A percentile compares a stretch with the other conserved stretches of the same genome.
These are phyloP conservation scores for Gossypium gossypioides DNA, from an alignment of 441 rosid species.

Conservation along the genomic window DNA sequence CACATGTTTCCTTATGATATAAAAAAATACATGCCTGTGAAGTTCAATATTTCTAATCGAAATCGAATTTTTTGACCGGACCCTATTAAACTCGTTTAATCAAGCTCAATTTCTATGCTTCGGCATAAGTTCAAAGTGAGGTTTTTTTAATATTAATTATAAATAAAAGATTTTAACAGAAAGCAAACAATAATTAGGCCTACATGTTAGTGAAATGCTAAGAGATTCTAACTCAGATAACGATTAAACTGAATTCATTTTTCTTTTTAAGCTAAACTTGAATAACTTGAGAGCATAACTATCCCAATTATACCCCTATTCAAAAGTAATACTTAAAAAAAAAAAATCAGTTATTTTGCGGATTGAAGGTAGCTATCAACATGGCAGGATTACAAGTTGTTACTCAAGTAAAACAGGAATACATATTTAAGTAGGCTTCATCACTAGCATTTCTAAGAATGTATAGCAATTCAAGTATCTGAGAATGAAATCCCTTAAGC, in stretches of 20 bases:
- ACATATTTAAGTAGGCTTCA: neutral
- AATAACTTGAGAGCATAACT: neutral
- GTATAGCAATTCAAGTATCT: neutral
- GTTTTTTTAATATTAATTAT: too few relatives aligned
- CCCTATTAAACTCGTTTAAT: too few relatives aligned
- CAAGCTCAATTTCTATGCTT: too few relatives aligned
- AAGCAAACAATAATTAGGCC: neutral
- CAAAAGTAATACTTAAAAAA: neutral
- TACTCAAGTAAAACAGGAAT: neutral
- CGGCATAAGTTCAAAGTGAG: too few relatives aligned
- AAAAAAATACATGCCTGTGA: too few relatives aligned
- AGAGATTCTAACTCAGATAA: too few relatives aligned
- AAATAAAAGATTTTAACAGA: neutral
- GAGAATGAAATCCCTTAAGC: neutral
- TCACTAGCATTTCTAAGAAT: neutral
- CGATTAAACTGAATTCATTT: neutral
- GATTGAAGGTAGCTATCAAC: neutral
- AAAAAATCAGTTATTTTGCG: neutral
- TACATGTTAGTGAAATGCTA: too few relatives aligned
- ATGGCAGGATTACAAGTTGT: neutral
- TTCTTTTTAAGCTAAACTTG: neutral
- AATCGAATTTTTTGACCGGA: too few relatives aligned
- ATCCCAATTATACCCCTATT: neutral
- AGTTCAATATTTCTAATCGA: too few relatives aligned
- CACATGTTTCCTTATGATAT: too few relatives aligned